A percentile compares a stretch with the other conserved stretches of the same genome.
phyloP scores from a whole-genome alignment of 306 rosid genomes.

The Medicago ruthenica region DNA sequence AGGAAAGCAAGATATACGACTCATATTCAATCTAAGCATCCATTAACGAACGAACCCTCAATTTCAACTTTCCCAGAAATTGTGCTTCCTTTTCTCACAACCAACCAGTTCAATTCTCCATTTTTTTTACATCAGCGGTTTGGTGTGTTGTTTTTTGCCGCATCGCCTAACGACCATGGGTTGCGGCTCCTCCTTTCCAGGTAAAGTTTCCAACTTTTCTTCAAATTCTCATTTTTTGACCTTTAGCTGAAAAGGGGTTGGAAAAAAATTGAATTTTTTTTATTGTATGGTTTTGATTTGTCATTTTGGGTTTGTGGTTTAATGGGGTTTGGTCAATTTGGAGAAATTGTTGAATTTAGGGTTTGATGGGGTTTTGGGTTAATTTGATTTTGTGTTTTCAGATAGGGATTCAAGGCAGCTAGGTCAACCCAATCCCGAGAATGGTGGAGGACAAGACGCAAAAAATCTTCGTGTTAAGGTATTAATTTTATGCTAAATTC shows the following conservation, averaged over 20 bases:
- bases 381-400: constrained; percentile 54
- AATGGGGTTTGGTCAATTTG: constrained; percentile 35
- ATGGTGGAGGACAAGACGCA: constrained; percentile 73
- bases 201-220: constrained; percentile 41
- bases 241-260: constrained; percentile 36
- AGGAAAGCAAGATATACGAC: constrained; percentile 21
- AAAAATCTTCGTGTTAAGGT: constrained; percentile 96
- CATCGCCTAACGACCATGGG: constrained; percentile 58
- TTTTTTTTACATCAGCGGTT: background rate
- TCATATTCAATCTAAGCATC: constrained; percentile 20
- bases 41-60: constrained; percentile 13
- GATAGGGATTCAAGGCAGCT: constrained; percentile 71
- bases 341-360: constrained; percentile 7
- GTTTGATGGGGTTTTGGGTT: constrained; percentile 45
- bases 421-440: constrained; percentile 65
- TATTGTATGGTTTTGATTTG: constrained; percentile 30
- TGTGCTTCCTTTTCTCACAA: constrained; percentile 10
- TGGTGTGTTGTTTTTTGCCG: background rate
- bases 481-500: constrained; percentile 15
- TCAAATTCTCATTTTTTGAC: background rate
- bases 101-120: background rate
- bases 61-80: constrained; percentile 5
- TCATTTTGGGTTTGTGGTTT: constrained; percentile 40
- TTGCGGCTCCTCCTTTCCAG: constrained; percentile 80
- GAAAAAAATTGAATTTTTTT: background rate